Evolutionary conservation across 352 stramenopile genomes (phyloP), one percentile per base, ranked within the genome.

Genomic region (Phytophthora cryptogea): DNA sequence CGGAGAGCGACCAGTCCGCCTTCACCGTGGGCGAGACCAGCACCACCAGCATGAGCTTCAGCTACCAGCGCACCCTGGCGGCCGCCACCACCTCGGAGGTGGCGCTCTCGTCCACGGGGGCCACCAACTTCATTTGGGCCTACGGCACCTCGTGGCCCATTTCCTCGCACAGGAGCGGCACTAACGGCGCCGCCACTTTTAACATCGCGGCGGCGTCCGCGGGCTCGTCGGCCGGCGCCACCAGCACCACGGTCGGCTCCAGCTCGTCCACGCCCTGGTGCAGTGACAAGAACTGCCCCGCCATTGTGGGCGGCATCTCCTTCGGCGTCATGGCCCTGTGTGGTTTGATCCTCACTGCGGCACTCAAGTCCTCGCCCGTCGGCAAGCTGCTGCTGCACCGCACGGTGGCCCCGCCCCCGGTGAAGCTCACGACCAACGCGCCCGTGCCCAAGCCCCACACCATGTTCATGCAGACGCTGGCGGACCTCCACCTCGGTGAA

Each of bases 71-170:
- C 27, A 78, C 74, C 35, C 54, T 94, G 17, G 73, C 68, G 8
- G 81, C 78, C 8, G 64, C 70, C 16, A 70, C 75, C 4, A 36
- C 60, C 4, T 74, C 70, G 17, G 80, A 90, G 49, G 70, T 94
- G 9, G 54, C 55, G 1, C 70, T 92, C 47, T 70, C 74, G 23
- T 42, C 78, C 8, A 72, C 54, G 8, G 58, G 20, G 4, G 47
- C 61, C 0, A 68, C 66, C 8, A 64, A 74, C 31, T 83, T 91
- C 51, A 85, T 92, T 50, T 94, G 85, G 85, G 75, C 80, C 9
- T 90, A 90, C 60, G 80, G 76, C 39, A 76, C 63, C 2, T 83
- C 76, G 54, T 90, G 77, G 79, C 78, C 81, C 7, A 88, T 91
- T 66, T 70, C 66, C 20, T 49, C 68, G 17, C 77, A 89, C 55